Base-by-base conservation (phyloP, 164 flowering plant genomes). In the Vitis rotundifolia region DNA sequence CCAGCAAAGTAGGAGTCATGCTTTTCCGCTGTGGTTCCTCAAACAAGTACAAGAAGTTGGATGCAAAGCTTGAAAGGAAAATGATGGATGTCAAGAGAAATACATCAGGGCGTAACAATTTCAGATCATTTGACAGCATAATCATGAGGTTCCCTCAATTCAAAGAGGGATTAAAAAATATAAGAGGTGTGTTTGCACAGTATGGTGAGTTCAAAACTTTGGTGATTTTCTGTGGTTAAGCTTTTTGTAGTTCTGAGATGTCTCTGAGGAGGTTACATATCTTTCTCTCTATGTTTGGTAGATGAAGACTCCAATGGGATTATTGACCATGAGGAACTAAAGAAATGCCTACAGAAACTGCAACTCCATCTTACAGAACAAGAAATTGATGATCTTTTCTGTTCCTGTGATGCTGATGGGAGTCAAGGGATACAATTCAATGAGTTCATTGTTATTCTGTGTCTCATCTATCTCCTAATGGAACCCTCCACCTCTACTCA, bases 371-470 rank as follows among this genome's bases (percentile, higher is more conserved):
- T 87, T 2, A 73, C 77, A 28, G 89, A 84, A 63, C 73, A 86
- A 71, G 89, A 90, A 64, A 71, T 84, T 37, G 78, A 83, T 14
- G 90, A 86, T 67, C 85, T 92, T 51, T 87, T 83, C 62, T 71
- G 79, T 51, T 83, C 84, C 0, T 92, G 91, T 76, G 93, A 90
- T 59, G 74, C 89, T 52, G 84, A 87, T 73, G 86, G 79, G 59
- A 82, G 68, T 14, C 75, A 81, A 70, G 89, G 87, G 47, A 88
- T 88, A 71, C 84, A 92, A 65, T 82, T 86, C 76, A 87, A 80
- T 55, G 93, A 92, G 80, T 90, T 92, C 50, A 80, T 92, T 61
- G 90, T 90, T 72, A 88, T 91, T 31, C 82, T 91, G 9, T 90
- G 91, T 70, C 88, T 90, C 74, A 72, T 81, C 73, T 87, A 92